Conservation (phyloP, 1,284 basidiomycete species). For the Ganoderma meredithae region DNA sequence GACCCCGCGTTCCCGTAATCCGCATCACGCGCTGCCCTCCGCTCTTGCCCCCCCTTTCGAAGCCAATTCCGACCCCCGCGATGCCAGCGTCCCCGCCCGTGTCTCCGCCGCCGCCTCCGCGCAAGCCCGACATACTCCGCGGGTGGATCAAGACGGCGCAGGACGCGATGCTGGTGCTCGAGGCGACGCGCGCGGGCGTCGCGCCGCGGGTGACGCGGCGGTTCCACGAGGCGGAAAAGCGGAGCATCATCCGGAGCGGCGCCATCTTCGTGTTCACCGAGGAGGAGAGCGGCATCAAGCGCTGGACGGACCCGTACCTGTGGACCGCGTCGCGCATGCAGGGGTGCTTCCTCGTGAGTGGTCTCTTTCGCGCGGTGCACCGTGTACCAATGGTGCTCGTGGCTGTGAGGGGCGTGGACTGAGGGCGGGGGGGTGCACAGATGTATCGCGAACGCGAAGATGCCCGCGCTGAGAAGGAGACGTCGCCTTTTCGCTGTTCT, state of each 20-base stretch:
- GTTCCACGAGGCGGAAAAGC: slow-evolving; percentile 59
- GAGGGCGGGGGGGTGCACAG: slow-evolving; percentile 16
- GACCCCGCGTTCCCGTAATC: background rate
- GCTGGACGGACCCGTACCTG: slow-evolving; percentile 38
- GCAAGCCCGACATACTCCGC: slow-evolving; percentile 41
- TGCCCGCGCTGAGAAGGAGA: slow-evolving; percentile 14
- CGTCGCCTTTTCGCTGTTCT: slow-evolving; percentile 25
- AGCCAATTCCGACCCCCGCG: slow-evolving; percentile 12
- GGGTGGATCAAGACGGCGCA: slow-evolving; percentile 61
- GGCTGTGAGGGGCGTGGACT: background rate
- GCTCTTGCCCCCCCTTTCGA: background rate
- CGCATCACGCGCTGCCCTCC: background rate
- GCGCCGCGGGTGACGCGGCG: slow-evolving; percentile 62
- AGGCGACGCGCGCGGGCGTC: slow-evolving; percentile 57
- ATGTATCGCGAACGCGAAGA: slow-evolving; percentile 39
- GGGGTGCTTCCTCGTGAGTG: slow-evolving; percentile 36
- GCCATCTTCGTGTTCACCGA: slow-evolving; percentile 38
- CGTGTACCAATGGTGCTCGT: too few relatives aligned
- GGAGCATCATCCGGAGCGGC: slow-evolving; percentile 37
- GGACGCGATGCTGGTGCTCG: slow-evolving; percentile 65
- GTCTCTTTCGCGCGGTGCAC: background rate
- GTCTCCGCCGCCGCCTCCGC: slow-evolving; percentile 16
- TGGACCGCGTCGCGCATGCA: slow-evolving; percentile 38
- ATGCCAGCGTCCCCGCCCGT: slow-evolving; percentile 12
- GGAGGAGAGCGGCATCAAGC: slow-evolving; percentile 38